Evolutionary conservation across 352 stramenopile species (phyloP).

Genomic region (Pythium graminicola): DNA sequence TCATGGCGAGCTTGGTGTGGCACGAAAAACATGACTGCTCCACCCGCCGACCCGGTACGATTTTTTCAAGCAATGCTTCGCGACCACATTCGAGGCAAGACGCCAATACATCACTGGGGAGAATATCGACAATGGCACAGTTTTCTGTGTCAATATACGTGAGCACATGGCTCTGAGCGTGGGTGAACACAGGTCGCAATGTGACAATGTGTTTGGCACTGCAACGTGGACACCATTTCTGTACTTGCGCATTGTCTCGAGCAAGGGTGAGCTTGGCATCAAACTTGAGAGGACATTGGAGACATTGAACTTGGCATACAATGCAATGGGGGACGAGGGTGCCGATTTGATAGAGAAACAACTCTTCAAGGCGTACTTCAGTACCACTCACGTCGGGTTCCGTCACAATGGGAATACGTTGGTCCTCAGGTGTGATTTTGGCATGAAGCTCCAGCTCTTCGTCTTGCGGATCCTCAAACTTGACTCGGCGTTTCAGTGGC

Average conservation of each 20-base stretch:
- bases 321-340: slow-evolving; percentile 64
- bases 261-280: slow-evolving; percentile 48
- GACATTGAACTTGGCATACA: slow-evolving; percentile 60
- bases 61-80: slow-evolving; percentile 53
- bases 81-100: slow-evolving; percentile 59
- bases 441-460: slow-evolving; percentile 24
- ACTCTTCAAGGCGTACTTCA: slow-evolving; percentile 49
- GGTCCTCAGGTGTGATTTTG: slow-evolving; percentile 42
- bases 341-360: slow-evolving; percentile 75
- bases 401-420: slow-evolving; percentile 47
- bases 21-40: slow-evolving; percentile 70
- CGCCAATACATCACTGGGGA: slow-evolving; percentile 63
- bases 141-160: slow-evolving; percentile 72
- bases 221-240: slow-evolving; percentile 79
- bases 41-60: slow-evolving; percentile 42
- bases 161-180: slow-evolving; percentile 52
- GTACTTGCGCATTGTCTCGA: slow-evolving; percentile 24
- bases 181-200: slow-evolving; percentile 61
- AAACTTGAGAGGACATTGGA: slow-evolving; percentile 70
- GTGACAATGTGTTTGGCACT: slow-evolving; percentile 62
- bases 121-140: slow-evolving; percentile 59
- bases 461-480: slow-evolving; percentile 13
- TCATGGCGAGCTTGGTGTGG: slow-evolving; percentile 70
- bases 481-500: background rate
- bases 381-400: slow-evolving; percentile 45